A percentile compares a stretch with the other conserved stretches of the same genome.
phyloP scores from a whole-genome alignment of 2,329 filamentous ascomycete genomes.

The Aspergillus quadricinctus region DNA sequence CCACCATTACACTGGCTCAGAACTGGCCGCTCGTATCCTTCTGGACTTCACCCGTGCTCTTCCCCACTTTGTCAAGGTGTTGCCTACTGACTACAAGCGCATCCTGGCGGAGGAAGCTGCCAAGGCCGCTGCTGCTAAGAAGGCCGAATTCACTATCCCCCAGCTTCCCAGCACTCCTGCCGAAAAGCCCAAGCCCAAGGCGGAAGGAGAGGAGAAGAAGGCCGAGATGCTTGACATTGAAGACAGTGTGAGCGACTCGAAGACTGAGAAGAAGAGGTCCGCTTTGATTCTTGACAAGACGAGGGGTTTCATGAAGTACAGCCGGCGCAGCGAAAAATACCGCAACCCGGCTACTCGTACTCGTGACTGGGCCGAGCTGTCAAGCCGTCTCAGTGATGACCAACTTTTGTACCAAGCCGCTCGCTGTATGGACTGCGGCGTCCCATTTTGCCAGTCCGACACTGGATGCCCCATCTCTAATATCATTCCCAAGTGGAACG shows the following conservation, averaged over 20 bases:
- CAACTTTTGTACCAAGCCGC: constrained; percentile 96
- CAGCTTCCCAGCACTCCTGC: constrained; percentile 59
- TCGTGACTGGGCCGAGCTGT: constrained; percentile 92
- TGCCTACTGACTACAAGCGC: constrained; percentile 94
- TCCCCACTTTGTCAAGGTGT: constrained; percentile 84
- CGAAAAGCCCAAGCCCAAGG: constrained; percentile 54
- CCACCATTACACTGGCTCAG: constrained; percentile 95
- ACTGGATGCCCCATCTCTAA: constrained; percentile 94
- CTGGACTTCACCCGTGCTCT: constrained; percentile 94
- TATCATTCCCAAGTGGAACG: constrained; percentile 97
- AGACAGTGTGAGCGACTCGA: constrained; percentile 79
- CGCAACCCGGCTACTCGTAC: constrained; percentile 76
- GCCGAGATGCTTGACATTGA: constrained; percentile 78
- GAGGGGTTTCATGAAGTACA: constrained; percentile 95
- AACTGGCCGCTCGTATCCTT: constrained; percentile 85
- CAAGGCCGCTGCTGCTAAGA: constrained; percentile 81
- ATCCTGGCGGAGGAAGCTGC: constrained; percentile 80
- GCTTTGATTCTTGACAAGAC: constrained; percentile 97
- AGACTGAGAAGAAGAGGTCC: constrained; percentile 83
- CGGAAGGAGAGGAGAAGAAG: constrained; percentile 62
- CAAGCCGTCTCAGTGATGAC: constrained; percentile 80
- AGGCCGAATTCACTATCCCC: constrained; percentile 75
- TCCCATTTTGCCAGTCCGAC: constrained; percentile 96
- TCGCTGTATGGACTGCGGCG: constrained; percentile 98
- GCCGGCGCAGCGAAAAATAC: constrained; percentile 89